A percentile compares a stretch with the other conserved stretches of the same genome.
Conservation (phyloP, 1,139 yeast genomes). For the Diutina ranongensis region DNA sequence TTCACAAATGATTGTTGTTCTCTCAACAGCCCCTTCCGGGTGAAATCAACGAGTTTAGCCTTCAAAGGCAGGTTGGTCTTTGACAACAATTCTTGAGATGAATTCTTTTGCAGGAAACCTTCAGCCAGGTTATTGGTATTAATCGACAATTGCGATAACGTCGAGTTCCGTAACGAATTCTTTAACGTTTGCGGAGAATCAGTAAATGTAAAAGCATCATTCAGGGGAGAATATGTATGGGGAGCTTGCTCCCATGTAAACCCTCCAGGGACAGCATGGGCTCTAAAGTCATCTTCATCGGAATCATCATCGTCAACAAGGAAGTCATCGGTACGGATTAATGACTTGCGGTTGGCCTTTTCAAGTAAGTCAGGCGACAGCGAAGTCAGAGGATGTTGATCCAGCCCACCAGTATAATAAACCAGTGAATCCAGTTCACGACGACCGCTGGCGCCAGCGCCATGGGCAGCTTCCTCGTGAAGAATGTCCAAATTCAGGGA, state of each 20-base stretch:
- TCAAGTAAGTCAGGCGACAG: constrained; percentile 5
- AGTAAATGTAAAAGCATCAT: neutral
- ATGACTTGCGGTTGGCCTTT: constrained; percentile 5
- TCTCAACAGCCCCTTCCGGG: constrained; percentile 32
- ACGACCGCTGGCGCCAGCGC: neutral
- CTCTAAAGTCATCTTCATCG: constrained; percentile 19
- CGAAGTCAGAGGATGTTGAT: neutral
- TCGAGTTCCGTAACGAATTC: constrained; percentile 5
- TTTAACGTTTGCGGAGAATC: constrained; percentile 4
- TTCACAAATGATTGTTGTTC: neutral
- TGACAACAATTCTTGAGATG: neutral
- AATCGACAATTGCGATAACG: constrained; percentile 4
- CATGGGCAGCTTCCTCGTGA: neutral
- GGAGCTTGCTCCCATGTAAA: constrained; percentile 17
- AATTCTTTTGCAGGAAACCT: neutral
- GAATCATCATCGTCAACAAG: constrained; percentile 9
- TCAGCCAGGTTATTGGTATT: neutral
- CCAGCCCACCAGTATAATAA: constrained; percentile 2
- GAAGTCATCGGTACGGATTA: constrained; percentile 6
- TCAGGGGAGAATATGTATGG: neutral
- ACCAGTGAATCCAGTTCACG: constrained; percentile 1
- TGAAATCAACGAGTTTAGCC: constrained; percentile 43
- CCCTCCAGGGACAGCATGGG: constrained; percentile 18
- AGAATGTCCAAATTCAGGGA: constrained; percentile 1
- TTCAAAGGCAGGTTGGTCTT: constrained; percentile 7